Base-by-base conservation (phyloP, 345 rosid genomes). In the Diplotaxis tenuifolia region DNA sequence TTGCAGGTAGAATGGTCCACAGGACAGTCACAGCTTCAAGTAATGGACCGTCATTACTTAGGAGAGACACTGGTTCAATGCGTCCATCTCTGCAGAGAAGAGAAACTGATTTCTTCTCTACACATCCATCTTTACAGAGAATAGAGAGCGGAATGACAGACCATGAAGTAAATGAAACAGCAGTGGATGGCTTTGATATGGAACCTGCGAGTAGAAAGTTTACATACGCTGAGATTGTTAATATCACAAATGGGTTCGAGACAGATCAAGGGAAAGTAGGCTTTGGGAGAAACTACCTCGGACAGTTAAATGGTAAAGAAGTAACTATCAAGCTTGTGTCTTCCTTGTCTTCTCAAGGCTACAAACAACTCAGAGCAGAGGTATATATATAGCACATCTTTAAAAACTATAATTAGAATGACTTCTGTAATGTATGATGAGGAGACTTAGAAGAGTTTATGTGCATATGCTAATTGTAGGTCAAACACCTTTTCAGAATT, bases 241-340 rank as follows among this genome's bases (percentile, higher is more conserved):
- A 21, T 4, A 79, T 85, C 2, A 85, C 91, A 7, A 75, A 84
- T 49, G 77, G 84, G 8, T 79, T 87, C 7, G 69, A 56, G 15
- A 82, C n/a, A 56, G 76, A 77, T 45, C 59, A 75, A 36, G 91
- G 89, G 5, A 68, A 85, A 55, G 87, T 85, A 11, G 87, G 87
- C 9, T 85, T 82, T 42, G 89, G 91, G 49, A 82, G 73, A 73
- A 86, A 85, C 73, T 85, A 74, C 56, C 79, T 78, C 15, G 88
- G 87, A 1, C 18, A 52, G 21, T 68, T 83, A 67, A 77, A 79
- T 69, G 79, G 75, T 23, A 77, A 79, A 59, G 74, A 83, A 81
- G 91, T 87, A 22, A 87, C 89, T 0, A 87, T 87, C 7, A 85
- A 87, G 70, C 64, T 87, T 82, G 81, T 85, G 0, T 83, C 89